Conservation (phyloP, 2,329 filamentous ascomycete genomes). For the Colletotrichum karsti region DNA sequence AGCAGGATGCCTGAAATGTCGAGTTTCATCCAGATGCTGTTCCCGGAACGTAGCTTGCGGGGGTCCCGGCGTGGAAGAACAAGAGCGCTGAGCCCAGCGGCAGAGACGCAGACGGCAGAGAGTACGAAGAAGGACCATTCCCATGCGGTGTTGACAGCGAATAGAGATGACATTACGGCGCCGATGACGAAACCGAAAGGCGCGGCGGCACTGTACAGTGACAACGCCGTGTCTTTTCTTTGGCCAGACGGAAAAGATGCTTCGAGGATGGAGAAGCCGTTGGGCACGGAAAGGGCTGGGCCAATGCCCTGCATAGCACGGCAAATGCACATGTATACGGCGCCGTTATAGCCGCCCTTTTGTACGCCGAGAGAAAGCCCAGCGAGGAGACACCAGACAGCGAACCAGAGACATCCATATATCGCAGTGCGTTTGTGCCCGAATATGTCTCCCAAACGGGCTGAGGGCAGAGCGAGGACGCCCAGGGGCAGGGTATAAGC, state of each 20-base stretch:
- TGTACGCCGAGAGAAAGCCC: slow-evolving; percentile 45
- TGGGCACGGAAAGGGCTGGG: slow-evolving; percentile 63
- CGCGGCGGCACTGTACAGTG: slow-evolving; percentile 43
- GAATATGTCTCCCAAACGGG: slow-evolving; percentile 64
- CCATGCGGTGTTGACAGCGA: slow-evolving; percentile 28
- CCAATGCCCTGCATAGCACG: slow-evolving; percentile 62
- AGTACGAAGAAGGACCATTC: slow-evolving; percentile 11
- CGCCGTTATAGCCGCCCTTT: slow-evolving; percentile 39
- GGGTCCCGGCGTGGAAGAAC: slow-evolving; percentile 8
- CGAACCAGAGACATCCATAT: slow-evolving; percentile 62
- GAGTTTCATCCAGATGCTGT: slow-evolving; percentile 37
- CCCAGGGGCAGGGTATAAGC: slow-evolving; percentile 65
- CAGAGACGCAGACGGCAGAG: neutral
- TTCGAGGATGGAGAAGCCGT: slow-evolving; percentile 64
- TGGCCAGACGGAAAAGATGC: slow-evolving; percentile 52
- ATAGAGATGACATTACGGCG: slow-evolving; percentile 36
- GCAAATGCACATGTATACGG: slow-evolving; percentile 51
- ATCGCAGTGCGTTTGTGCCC: slow-evolving; percentile 66
- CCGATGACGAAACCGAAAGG: slow-evolving; percentile 41
- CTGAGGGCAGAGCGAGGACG: slow-evolving; percentile 65
- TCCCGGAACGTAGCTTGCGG: neutral
- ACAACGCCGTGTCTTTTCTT: slow-evolving; percentile 44
- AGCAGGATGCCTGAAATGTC: slow-evolving; percentile 46
- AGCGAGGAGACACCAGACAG: slow-evolving; percentile 58
- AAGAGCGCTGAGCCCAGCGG: slow-evolving; percentile 23